phyloP scores from a whole-genome alignment of 2,329 filamentous ascomycete genomes.

The Ophiostoma montium region DNA sequence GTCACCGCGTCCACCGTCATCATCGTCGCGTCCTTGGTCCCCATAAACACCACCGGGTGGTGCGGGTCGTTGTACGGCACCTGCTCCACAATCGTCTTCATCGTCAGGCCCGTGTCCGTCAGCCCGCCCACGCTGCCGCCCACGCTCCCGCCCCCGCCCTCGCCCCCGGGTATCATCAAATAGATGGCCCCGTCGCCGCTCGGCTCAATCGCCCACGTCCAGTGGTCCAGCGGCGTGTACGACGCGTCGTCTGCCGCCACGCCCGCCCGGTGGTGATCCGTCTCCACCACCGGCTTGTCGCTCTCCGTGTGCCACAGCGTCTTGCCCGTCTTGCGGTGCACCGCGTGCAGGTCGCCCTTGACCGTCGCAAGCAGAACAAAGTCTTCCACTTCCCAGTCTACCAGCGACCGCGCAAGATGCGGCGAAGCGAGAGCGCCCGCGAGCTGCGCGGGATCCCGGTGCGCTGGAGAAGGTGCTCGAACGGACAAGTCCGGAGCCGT shows the following conservation, averaged over 20 bases:
- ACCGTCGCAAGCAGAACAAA: conserved; percentile 99
- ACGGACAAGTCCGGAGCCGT: conserved; percentile 92
- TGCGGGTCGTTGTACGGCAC: conserved; percentile 60
- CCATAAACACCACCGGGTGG: conserved; percentile 74
- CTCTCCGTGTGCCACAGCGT: conserved; percentile 76
- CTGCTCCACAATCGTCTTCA: conserved; percentile 80
- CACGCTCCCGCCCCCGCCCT: conserved; percentile 12
- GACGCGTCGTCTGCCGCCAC: conserved; percentile 45
- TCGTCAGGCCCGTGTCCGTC: conserved; percentile 54
- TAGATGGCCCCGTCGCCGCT: conserved; percentile 77
- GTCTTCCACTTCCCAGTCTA: conserved; percentile 99
- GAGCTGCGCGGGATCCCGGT: conserved; percentile 28
- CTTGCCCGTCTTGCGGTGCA: conserved; percentile 73
- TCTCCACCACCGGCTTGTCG: conserved; percentile 81
- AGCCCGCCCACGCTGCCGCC: conserved; percentile 29
- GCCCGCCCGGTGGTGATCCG: conserved; percentile 63
- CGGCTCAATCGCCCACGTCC: conserved; percentile 91
- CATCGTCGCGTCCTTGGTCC: conserved; percentile 79
- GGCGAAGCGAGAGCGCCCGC: conserved; percentile 50
- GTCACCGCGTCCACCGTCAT: conserved; percentile 80
- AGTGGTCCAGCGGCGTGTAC: conserved; percentile 61
- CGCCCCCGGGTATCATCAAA: conserved; percentile 59
- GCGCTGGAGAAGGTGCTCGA: conserved; percentile 75
- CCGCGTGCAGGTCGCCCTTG: conserved; percentile 89
- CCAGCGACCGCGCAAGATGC: conserved; percentile 89